phyloP scores from a whole-genome alignment of 2,329 filamentous ascomycete genomes.

The Gaeumannomyces sp. region DNA sequence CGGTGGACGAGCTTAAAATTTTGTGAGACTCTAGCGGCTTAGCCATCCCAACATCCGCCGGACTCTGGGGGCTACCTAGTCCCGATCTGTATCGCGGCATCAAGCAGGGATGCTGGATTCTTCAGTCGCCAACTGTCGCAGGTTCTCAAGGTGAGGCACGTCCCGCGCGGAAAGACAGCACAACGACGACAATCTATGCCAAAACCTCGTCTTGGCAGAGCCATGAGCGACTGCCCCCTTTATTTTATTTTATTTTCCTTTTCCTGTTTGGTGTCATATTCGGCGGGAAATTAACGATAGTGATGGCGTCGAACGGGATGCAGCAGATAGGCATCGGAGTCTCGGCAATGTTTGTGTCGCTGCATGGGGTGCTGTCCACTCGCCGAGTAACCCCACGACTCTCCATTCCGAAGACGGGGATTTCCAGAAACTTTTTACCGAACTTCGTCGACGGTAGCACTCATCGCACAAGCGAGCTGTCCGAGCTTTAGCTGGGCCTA shows the following conservation, averaged over 20 bases:
- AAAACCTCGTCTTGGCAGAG: not conserved
- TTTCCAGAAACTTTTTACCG: not conserved
- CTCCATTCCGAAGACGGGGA: not conserved
- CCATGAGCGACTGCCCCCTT: not conserved
- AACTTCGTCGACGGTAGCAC: too few species aligned
- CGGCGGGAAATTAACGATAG: not conserved
- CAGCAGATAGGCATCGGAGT: not conserved
- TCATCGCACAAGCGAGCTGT: not conserved
- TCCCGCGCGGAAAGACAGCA: not conserved
- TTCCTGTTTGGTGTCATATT: not conserved
- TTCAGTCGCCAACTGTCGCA: slow-evolving; percentile 19
- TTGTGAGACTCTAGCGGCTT: too few species aligned
- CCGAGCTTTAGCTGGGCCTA: not conserved
- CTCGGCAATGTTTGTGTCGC: not conserved
- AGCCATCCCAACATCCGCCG: too few species aligned
- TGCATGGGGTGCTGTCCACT: not conserved
- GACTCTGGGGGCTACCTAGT: too few species aligned
- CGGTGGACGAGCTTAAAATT: too few species aligned
- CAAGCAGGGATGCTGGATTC: not conserved
- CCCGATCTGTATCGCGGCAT: too few species aligned
- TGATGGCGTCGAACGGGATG: too few species aligned
- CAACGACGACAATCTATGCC: not conserved
- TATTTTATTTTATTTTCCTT: too few species aligned
- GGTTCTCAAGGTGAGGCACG: slow-evolving; percentile 17
- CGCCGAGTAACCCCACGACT: too few species aligned